phyloP scores from a whole-genome alignment of 139 green algal species.

The Haematococcus lacustris region DNA sequence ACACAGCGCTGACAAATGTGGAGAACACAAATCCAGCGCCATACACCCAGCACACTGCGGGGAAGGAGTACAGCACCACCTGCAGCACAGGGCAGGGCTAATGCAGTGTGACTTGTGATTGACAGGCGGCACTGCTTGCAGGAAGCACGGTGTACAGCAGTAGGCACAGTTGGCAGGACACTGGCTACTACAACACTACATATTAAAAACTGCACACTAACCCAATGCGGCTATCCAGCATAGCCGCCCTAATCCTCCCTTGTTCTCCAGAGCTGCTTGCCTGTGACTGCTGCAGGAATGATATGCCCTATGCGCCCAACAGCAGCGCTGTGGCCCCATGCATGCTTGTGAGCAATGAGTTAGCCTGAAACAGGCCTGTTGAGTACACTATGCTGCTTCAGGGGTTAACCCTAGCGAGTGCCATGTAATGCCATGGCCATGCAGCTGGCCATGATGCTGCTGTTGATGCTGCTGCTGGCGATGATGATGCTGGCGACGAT shows the following conservation, averaged over 20 bases:
- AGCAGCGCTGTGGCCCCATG: too few relatives aligned
- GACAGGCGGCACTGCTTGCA: not conserved
- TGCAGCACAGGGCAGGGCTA: constrained; percentile 12
- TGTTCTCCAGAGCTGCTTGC: too few relatives aligned
- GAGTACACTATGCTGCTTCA: too few relatives aligned
- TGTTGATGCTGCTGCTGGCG: too few relatives aligned
- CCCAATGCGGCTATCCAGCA: not conserved
- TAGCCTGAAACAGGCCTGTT: too few relatives aligned
- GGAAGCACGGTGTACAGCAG: not conserved
- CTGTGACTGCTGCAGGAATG: too few relatives aligned
- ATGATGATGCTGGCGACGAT: too few relatives aligned
- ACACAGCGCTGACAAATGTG: constrained; percentile 48
- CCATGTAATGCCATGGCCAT: too few relatives aligned
- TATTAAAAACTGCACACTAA: not conserved
- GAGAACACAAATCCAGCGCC: constrained; percentile 71
- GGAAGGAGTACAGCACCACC: constrained; percentile 69
- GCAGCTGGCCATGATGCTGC: too few relatives aligned
- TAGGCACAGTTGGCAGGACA: not conserved
- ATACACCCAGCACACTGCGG: constrained; percentile 81
- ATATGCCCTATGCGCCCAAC: too few relatives aligned
- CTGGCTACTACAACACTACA: not conserved
- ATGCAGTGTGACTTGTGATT: not conserved
- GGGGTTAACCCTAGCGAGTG: too few relatives aligned
- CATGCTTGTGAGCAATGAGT: too few relatives aligned
- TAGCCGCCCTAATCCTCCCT: not conserved